These are phyloP conservation scores for Candida odintsovae DNA, from an alignment of 805 yeast species.

Conservation along the genomic window DNA sequence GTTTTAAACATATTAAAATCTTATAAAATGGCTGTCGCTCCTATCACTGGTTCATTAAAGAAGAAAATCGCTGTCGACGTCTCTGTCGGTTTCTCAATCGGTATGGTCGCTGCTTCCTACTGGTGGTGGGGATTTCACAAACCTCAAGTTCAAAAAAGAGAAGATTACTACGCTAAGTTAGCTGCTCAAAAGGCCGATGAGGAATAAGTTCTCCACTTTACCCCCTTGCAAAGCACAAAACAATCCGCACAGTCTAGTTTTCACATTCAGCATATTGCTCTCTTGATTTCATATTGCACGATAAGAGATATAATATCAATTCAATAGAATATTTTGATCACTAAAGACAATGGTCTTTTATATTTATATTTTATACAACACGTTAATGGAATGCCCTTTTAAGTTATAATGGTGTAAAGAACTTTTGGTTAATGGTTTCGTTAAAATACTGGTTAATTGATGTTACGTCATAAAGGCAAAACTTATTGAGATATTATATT, in stretches of 20 bases:
- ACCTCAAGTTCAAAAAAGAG: slow-evolving; percentile 68
- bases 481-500: no score
- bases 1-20: no score
- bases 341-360: not conserved
- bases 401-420: not conserved
- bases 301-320: no score
- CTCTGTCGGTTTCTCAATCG: slow-evolving; percentile 58
- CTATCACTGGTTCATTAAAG: slow-evolving; percentile 79
- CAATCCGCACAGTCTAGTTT: not conserved
- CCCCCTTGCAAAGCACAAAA: not conserved
- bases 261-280: not conserved
- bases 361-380: not conserved
- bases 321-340: not conserved
- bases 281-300: no score
- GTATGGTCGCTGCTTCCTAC: slow-evolving; percentile 57
- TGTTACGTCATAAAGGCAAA: no score
- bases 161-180: slow-evolving; percentile 57
- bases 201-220: slow-evolving; percentile 12
- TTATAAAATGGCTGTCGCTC: slow-evolving; percentile 73
- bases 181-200: slow-evolving; percentile 17
- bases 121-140: slow-evolving; percentile 90
- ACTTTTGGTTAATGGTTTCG: no score
- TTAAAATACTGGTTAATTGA: no score
- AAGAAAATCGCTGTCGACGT: slow-evolving; percentile 79
- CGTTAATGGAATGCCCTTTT: not conserved